Percentiles rank a stretch among this genome's conserved stretches.
Evolutionary conservation across 2,329 filamentous ascomycete genomes (phyloP).

Genomic region (Colletotrichum paranaense): DNA sequence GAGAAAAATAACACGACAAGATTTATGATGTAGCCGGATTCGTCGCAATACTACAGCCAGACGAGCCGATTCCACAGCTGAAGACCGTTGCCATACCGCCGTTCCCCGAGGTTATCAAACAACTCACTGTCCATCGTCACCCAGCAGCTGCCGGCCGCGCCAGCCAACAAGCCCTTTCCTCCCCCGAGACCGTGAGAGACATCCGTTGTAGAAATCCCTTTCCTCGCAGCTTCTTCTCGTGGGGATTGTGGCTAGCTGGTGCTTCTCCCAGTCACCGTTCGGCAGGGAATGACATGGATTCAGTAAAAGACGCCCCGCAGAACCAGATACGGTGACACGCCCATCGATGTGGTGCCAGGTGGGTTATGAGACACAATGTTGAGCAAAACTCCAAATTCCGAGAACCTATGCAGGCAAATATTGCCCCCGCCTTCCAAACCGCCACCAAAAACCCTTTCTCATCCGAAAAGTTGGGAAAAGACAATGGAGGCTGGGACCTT

Average conservation of each 20-base stretch:
- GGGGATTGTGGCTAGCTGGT: conserved; percentile 28
- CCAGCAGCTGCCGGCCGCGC: conserved; percentile 41
- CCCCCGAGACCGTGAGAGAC: conserved; percentile 15
- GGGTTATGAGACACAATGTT: conserved; percentile 48
- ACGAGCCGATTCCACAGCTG: conserved; percentile 31
- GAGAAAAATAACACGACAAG: conserved; percentile 54
- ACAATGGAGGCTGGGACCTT: conserved; percentile 41
- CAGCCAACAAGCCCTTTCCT: conserved; percentile 19
- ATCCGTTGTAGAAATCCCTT: conserved; percentile 4
- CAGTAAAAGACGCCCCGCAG: conserved; percentile 31
- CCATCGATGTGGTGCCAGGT: conserved; percentile 34
- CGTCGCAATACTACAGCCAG: conserved; percentile 50
- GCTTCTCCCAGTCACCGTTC: conserved; percentile 24
- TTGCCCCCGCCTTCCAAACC: conserved; percentile 42
- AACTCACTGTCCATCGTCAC: conserved; percentile 42
- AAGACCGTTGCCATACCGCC: conserved; percentile 41
- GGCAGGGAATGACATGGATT: conserved; percentile 23
- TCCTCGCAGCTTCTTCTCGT: conserved; percentile 28
- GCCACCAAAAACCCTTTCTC: conserved; percentile 45
- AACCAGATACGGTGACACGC: conserved; percentile 36
- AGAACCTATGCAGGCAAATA: conserved; percentile 51
- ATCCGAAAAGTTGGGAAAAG: conserved; percentile 48
- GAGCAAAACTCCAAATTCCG: conserved; percentile 52
- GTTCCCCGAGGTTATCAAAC: conserved; percentile 32
- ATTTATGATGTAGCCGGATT: conserved; percentile 59